These are phyloP conservation scores for Euphorbia schlechtendalii DNA, from an alignment of 441 rosid genomes.

Conservation along the genomic window DNA sequence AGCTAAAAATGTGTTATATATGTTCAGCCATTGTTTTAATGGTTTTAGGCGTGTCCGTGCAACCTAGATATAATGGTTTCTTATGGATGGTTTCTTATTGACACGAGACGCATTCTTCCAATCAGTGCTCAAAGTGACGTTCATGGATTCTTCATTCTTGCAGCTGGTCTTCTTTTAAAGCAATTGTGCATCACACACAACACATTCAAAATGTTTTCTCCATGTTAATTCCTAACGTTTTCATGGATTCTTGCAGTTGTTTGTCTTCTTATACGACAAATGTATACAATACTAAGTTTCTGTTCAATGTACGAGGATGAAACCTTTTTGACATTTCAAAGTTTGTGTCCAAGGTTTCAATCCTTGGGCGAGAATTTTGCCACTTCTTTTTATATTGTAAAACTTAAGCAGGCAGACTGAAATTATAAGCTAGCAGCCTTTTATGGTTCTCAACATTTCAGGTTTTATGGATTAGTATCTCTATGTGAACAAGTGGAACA, in stretches of 20 bases:
- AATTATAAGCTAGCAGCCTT: slow-evolving; percentile 5
- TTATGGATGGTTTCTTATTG: neutral
- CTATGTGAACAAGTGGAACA: neutral
- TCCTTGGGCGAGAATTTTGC: neutral
- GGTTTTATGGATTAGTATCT: neutral
- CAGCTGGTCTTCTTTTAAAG: too few relatives aligned
- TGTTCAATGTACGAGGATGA: neutral
- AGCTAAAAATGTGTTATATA: neutral
- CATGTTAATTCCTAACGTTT: neutral
- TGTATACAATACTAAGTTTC: neutral
- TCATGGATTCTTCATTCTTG: neutral
- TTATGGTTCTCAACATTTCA: neutral
- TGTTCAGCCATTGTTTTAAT: neutral
- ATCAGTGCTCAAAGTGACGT: neutral
- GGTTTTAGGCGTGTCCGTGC: too few relatives aligned
- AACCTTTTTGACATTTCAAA: neutral
- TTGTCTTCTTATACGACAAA: neutral
- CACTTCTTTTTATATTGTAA: neutral
- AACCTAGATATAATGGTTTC: too few relatives aligned
- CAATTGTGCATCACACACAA: too few relatives aligned
- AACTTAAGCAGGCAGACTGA: neutral
- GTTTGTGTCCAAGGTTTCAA: neutral
- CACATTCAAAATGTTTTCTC: neutral
- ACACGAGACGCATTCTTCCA: too few relatives aligned
- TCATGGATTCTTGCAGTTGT: neutral